Evolutionary conservation across 345 rosid genomes (phyloP), one percentile per base, ranked within the genome.

Genomic region (Turritis glabra): DNA sequence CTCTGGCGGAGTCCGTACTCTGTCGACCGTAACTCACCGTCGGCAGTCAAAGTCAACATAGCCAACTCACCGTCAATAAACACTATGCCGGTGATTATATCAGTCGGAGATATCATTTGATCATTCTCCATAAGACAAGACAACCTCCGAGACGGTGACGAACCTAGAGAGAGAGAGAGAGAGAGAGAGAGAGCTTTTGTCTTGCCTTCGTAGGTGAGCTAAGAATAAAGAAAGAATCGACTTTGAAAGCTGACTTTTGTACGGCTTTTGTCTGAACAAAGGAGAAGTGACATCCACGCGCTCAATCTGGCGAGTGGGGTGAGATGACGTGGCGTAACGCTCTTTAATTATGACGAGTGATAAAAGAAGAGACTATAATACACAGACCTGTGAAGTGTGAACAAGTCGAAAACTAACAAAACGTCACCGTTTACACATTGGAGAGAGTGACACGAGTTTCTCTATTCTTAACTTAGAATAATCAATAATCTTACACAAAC

Each of bases 21-120:
- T 5, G 52, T 55, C 84, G 84, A 83, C 60, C 59, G 81, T 58
- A 87, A 78, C 61, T 48, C 76, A 12, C 97, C 97, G 64, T 86
- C 90, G 11, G 71, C 73, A 7, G 97, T 81, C 62, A 95, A 58
- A 26, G 84, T 76, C 71, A 88, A 62, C 72, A 52, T 19, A 21
- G 80, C 76, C 5, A 33, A 58, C 2, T 55, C 48, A 18, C 84
- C 89, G 73, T 85, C 78, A 73, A 91, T 56, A 2, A 53, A 25
- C 2, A 89, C 93, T 60, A 71, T 61, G 58, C 84, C 93, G 47
- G 82, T 78, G 11, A 79, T 18, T 18, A 74, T 46, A 26, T 32
- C 40, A 56, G 69, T 60, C 23, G 67, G 71, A 32, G 47, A 35
- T 3, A 59, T 59, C 46, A 27, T 1, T 57, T 67, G 67, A 32